A percentile compares a stretch with the other conserved stretches of the same genome.
Evolutionary conservation across 169 alveolate genomes (phyloP).

Genomic region (Babesia bigemina): DNA sequence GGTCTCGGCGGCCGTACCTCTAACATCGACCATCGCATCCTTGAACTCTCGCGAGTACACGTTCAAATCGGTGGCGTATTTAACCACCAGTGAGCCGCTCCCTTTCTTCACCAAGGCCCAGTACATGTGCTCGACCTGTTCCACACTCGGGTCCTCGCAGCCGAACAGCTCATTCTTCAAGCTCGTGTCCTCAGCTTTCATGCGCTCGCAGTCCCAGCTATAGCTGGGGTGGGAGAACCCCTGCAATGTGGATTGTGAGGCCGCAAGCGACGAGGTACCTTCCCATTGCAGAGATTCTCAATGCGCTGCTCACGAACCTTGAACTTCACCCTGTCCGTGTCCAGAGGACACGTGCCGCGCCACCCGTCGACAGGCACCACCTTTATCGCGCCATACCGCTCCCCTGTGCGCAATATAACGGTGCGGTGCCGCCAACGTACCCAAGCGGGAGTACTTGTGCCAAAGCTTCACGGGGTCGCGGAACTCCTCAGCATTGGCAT

Average conservation of each 20-base stretch:
- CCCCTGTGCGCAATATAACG: slow-evolving; percentile 59
- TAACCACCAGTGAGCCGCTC: slow-evolving; percentile 35
- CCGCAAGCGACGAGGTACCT: neutral
- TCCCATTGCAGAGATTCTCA: slow-evolving; percentile 73
- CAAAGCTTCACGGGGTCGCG: slow-evolving; percentile 69
- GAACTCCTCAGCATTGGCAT: slow-evolving; percentile 78
- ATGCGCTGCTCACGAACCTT: slow-evolving; percentile 80
- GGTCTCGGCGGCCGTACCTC: slow-evolving; percentile 38
- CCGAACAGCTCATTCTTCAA: slow-evolving; percentile 25
- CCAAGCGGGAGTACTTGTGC: slow-evolving; percentile 57
- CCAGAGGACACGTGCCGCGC: slow-evolving; percentile 73
- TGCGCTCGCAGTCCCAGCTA: slow-evolving; percentile 54
- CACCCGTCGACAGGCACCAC: slow-evolving; percentile 81
- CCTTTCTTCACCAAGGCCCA: slow-evolving; percentile 70
- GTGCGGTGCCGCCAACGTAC: slow-evolving; percentile 9
- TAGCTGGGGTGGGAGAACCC: slow-evolving; percentile 64
- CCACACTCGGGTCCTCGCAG: slow-evolving; percentile 17
- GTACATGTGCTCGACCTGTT: slow-evolving; percentile 66
- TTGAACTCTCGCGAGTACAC: slow-evolving; percentile 49
- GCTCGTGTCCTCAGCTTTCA: slow-evolving; percentile 17
- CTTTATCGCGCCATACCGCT: slow-evolving; percentile 81
- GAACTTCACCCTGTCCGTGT: slow-evolving; percentile 69
- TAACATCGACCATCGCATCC: slow-evolving; percentile 13
- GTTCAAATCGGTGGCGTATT: slow-evolving; percentile 77
- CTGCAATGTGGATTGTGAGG: neutral